Evolutionary conservation across 2,329 filamentous ascomycete species (phyloP).

Genomic region (Fusarium irregulare): DNA sequence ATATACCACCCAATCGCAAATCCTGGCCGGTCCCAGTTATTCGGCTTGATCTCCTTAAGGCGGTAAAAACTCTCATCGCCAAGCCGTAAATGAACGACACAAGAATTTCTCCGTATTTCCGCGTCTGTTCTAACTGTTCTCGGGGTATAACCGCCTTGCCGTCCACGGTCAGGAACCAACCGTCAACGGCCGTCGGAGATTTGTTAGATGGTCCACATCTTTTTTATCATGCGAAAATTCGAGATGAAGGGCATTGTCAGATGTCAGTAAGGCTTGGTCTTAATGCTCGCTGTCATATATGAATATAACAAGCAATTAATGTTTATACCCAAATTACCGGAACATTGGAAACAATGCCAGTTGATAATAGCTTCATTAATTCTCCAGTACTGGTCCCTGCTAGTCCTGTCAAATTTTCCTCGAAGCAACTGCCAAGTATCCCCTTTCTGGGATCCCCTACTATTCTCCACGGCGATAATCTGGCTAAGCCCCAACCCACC

Average conservation of each 20-base stretch:
- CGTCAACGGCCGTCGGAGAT: neutral
- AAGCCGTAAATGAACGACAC: neutral
- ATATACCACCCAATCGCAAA: neutral
- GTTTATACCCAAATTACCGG: neutral
- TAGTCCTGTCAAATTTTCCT: neutral
- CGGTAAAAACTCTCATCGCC: neutral
- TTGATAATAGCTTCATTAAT: neutral
- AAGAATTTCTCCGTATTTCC: neutral
- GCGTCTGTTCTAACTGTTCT: neutral
- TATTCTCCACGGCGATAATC: neutral
- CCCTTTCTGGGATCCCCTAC: constrained; percentile 18
- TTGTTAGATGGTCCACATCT: neutral
- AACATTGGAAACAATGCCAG: neutral
- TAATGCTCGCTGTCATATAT: rapidly evolving
- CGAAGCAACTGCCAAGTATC: neutral
- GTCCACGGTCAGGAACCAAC: too few relatives aligned
- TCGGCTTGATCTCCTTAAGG: neutral
- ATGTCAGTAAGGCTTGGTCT: rapidly evolving
- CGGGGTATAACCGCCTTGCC: neutral
- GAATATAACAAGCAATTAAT: neutral
- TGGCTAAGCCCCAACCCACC: neutral
- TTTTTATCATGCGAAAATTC: neutral
- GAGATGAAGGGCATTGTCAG: rapidly evolving
- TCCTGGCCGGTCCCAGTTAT: neutral
- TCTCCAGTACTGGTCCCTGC: neutral